Evolutionary conservation across 441 rosid genomes (phyloP).

Genomic region (Geranium incanum): DNA sequence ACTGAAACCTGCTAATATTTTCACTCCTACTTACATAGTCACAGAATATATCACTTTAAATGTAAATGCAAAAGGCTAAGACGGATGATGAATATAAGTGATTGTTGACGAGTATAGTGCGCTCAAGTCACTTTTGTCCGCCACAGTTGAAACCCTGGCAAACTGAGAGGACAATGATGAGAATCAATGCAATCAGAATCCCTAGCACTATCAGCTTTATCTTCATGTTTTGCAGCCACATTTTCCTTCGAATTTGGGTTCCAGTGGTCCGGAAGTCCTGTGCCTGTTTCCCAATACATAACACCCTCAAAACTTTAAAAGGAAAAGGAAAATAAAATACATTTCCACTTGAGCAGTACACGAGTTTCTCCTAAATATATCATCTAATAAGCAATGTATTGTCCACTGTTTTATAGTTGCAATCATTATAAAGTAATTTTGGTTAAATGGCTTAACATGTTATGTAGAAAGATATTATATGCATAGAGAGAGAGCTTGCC

Average conservation of each 20-base stretch:
- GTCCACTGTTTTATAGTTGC: too few species aligned
- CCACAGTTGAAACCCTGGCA: conserved; percentile 60
- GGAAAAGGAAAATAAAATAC: too few species aligned
- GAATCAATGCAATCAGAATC: conserved; percentile 54
- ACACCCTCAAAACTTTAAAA: not conserved
- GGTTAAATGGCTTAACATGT: too few species aligned
- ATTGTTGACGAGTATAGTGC: not conserved
- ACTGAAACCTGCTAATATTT: too few species aligned
- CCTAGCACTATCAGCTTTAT: conserved; percentile 56
- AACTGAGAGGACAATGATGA: conserved; percentile 57
- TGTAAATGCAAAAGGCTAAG: not conserved
- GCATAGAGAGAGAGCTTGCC: conserved; percentile 13
- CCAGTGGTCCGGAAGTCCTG: conserved; percentile 54
- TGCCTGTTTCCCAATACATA: conserved; percentile 33
- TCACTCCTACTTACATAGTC: too few species aligned
- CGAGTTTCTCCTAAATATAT: too few species aligned
- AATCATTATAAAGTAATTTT: too few species aligned
- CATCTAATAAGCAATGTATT: too few species aligned
- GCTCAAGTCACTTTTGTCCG: conserved; percentile 14
- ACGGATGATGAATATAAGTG: too few species aligned
- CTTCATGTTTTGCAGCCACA: conserved; percentile 83
- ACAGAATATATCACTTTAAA: too few species aligned
- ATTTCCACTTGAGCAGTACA: too few species aligned
- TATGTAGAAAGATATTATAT: too few species aligned
- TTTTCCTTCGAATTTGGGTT: conserved; percentile 18